These are phyloP conservation scores for Fraxinus dipetala DNA, from an alignment of 305 asterid genomes.

Conservation along the genomic window DNA sequence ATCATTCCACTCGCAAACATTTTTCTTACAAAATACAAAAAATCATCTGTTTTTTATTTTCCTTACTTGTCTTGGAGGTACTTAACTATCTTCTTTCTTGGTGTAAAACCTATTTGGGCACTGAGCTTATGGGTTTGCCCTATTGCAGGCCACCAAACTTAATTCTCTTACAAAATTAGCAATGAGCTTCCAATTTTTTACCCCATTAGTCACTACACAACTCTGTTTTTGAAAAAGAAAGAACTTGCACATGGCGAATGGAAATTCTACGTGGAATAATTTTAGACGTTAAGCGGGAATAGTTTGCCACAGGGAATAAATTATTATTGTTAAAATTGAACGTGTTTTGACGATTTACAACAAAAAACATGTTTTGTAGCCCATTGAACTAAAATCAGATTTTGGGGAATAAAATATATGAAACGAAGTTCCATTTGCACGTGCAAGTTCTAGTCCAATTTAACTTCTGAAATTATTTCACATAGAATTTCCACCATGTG, in stretches of 20 bases:
- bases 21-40: not conserved
- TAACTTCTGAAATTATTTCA: not conserved
- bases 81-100: not conserved
- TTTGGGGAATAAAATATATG: not conserved
- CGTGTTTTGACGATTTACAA: not conserved
- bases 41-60: not conserved
- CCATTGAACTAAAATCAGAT: not conserved
- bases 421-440: not conserved
- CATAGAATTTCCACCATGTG: not conserved
- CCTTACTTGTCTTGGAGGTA: not conserved
- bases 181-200: not conserved
- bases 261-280: not conserved
- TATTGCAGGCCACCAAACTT: not conserved
- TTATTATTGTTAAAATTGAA: not conserved
- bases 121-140: not conserved
- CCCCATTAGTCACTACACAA: not conserved
- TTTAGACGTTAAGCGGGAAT: not conserved
- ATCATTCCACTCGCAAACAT: not conserved
- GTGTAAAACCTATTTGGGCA: not conserved
- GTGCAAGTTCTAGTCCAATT: not conserved
- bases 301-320: not conserved
- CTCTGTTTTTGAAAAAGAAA: not conserved
- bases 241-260: not conserved
- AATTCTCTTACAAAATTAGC: not conserved
- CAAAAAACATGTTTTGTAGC: not conserved